These are phyloP conservation scores for Geranium incanum DNA, from an alignment of 441 rosid species.

Conservation along the genomic window DNA sequence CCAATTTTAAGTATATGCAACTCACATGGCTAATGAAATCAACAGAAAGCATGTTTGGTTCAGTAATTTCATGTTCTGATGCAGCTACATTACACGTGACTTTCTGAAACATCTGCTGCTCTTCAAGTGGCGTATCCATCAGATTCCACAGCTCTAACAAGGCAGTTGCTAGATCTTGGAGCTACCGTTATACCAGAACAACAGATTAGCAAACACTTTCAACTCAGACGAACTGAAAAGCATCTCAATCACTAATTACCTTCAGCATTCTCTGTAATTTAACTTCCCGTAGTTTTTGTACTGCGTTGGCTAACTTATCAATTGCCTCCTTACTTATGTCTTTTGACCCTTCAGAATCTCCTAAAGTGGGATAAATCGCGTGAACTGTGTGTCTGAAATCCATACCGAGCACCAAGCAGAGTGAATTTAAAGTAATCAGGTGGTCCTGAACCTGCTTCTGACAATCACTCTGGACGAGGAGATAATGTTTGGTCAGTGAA, in stretches of 20 bases:
- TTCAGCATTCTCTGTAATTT: conserved; percentile 92
- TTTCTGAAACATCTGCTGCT: conserved; percentile 80
- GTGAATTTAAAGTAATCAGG: conserved; percentile 42
- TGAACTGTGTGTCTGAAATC: conserved; percentile 50
- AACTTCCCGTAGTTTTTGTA: conserved; percentile 54
- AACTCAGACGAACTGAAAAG: conserved; percentile 9
- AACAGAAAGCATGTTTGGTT: conserved; percentile 69
- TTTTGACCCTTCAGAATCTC: conserved; percentile 47
- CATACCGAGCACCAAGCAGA: conserved; percentile 78
- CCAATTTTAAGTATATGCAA: conserved; percentile 17
- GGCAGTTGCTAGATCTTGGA: conserved; percentile 89
- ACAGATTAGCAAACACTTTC: conserved; percentile 15
- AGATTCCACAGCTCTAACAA: conserved; percentile 92
- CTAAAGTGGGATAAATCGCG: conserved; percentile 53
- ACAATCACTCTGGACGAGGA: conserved; percentile 55
- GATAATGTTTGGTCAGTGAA: conserved; percentile 20
- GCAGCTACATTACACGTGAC: conserved; percentile 93
- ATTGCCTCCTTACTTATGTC: conserved; percentile 58
- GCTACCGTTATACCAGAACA: conserved; percentile 34
- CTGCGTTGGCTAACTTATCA: conserved; percentile 43
- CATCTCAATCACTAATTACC: conserved; percentile 29
- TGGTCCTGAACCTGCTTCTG: conserved; percentile 62
- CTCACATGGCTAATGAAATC: conserved; percentile 75
- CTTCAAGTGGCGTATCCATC: conserved; percentile 96
- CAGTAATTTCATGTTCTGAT: conserved; percentile 84